phyloP scores from a whole-genome alignment of 164 flowering plant species.

The Magnolia changhungtana region DNA sequence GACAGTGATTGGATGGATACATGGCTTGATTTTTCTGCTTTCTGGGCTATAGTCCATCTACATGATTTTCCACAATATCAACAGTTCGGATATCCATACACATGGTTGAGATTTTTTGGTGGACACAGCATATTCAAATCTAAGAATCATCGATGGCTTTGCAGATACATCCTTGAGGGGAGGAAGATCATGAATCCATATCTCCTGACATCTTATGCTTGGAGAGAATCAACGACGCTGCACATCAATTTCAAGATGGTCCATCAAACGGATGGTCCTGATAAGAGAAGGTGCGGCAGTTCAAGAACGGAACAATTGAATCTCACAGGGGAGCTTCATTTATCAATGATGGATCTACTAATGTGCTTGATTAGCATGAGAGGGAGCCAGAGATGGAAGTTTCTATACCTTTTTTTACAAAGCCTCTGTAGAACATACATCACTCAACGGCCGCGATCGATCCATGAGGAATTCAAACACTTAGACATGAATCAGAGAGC shows the following conservation, averaged over 20 bases:
- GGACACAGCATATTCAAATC: background rate
- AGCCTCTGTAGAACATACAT: slow-evolving; percentile 42
- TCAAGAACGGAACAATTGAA: slow-evolving; percentile 14
- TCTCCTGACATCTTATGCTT: slow-evolving; percentile 35
- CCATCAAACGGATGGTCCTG: background rate
- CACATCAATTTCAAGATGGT: slow-evolving; percentile 34
- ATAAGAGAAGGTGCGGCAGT: background rate
- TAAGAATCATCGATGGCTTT: background rate
- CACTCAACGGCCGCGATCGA: slow-evolving; percentile 37
- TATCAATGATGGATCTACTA: slow-evolving; percentile 34
- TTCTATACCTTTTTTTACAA: slow-evolving; percentile 29
- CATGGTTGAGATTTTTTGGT: too few species aligned
- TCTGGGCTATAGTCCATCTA: too few species aligned
- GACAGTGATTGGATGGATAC: too few species aligned
- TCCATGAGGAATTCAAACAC: slow-evolving; percentile 12
- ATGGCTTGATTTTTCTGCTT: too few species aligned
- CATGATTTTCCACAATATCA: too few species aligned
- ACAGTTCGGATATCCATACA: too few species aligned
- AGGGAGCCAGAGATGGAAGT: slow-evolving; percentile 34
- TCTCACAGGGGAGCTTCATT: slow-evolving; percentile 42
- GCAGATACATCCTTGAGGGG: slow-evolving; percentile 59
- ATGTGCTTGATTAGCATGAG: slow-evolving; percentile 35
- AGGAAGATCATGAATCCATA: slow-evolving; percentile 56
- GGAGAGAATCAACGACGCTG: slow-evolving; percentile 50
- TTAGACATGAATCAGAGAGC: slow-evolving; percentile 11